Percentiles rank a stretch among this genome's conserved stretches.
These are phyloP conservation scores for Trichoderma semiorbis DNA, from an alignment of 2,329 filamentous ascomycete genomes.

Conservation along the genomic window DNA sequence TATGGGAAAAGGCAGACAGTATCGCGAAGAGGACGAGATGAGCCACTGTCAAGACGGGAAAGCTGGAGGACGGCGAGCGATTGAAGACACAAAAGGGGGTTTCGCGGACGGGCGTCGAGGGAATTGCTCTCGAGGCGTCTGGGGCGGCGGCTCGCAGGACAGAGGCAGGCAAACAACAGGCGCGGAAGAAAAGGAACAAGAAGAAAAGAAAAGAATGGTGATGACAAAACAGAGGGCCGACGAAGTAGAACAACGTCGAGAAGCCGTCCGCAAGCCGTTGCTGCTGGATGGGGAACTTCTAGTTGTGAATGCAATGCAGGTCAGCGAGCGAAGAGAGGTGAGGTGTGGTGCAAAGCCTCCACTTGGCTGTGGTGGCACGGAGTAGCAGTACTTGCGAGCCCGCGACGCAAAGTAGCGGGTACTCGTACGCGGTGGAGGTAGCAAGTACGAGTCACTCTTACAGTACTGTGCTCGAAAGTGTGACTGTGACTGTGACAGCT, in stretches of 20 bases:
- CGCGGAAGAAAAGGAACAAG: background rate
- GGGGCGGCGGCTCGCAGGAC: background rate
- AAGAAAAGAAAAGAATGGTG: background rate
- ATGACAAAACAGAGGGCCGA: slow-evolving; percentile 7
- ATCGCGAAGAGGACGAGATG: background rate
- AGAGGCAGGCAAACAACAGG: background rate
- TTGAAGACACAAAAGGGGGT: slow-evolving; percentile 13
- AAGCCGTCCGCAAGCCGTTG: slow-evolving; percentile 13
- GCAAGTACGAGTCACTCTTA: background rate
- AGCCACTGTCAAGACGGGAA: background rate
- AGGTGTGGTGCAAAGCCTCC: slow-evolving; percentile 17
- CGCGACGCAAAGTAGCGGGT: background rate
- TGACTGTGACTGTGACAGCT: background rate
- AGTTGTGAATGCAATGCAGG: slow-evolving; percentile 17
- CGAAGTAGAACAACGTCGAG: slow-evolving; percentile 14
- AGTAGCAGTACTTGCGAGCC: slow-evolving; percentile 1
- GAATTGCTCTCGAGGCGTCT: slow-evolving; percentile 5
- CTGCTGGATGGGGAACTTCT: slow-evolving; percentile 17
- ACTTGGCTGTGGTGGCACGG: background rate
- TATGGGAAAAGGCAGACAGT: background rate
- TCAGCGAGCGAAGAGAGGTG: slow-evolving; percentile 18
- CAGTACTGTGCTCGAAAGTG: background rate
- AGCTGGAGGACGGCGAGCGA: slow-evolving; percentile 7
- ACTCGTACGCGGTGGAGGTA: background rate
- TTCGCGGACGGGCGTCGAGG: slow-evolving; percentile 7